phyloP scores from a whole-genome alignment of 768 basidiomycete genomes.

The Termitomyces bulborhizus region DNA sequence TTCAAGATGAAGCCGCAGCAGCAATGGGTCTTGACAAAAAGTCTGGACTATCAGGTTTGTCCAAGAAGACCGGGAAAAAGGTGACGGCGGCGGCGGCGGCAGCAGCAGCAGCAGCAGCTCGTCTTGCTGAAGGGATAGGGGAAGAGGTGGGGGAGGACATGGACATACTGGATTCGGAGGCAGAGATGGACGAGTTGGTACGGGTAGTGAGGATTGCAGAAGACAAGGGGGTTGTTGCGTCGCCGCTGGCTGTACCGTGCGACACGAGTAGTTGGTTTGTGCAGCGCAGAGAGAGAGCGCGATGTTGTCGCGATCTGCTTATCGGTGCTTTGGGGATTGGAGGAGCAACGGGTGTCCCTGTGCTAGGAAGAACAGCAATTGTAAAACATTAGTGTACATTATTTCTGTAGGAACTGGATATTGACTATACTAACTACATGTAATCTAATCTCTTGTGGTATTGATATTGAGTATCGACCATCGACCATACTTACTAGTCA shows the following conservation, averaged over 20 bases:
- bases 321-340: slow-evolving; percentile 44
- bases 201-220: slow-evolving; percentile 51
- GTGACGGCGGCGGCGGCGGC: slow-evolving; percentile 46
- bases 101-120: slow-evolving; percentile 42
- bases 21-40: slow-evolving; percentile 52
- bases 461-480: too few species aligned
- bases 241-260: slow-evolving; percentile 66
- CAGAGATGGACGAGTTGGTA: slow-evolving; percentile 73
- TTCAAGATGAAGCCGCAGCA: slow-evolving; percentile 64
- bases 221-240: slow-evolving; percentile 51
- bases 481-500: too few species aligned
- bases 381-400: neutral
- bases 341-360: slow-evolving; percentile 21
- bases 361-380: slow-evolving; percentile 17
- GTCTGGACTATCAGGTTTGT: slow-evolving; percentile 28
- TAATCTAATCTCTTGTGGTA: too few species aligned
- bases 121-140: slow-evolving; percentile 41
- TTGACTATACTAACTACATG: too few species aligned
- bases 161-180: slow-evolving; percentile 80
- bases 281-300: slow-evolving; percentile 59
- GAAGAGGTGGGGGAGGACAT: slow-evolving; percentile 65
- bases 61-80: slow-evolving; percentile 60
- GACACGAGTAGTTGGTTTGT: slow-evolving; percentile 83
- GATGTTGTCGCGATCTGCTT: slow-evolving; percentile 54
- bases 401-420: neutral